Evolutionary conservation across 228 moss, liverwort and hornwort species (phyloP), one percentile per base, ranked within the genome.

Genomic region (Sphagnum fallax): DNA sequence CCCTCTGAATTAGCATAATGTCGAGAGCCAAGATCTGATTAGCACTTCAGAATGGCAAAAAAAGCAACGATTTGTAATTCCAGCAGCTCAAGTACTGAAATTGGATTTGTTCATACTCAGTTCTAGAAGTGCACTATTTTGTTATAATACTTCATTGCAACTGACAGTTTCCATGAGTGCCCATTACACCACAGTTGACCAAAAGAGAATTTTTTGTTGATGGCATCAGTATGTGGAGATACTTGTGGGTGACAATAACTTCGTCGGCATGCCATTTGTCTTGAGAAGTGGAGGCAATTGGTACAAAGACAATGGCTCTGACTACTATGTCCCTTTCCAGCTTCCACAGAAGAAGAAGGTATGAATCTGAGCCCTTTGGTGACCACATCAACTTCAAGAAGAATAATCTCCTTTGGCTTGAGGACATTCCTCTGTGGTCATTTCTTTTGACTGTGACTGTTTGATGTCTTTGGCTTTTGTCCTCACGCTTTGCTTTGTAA

Each of bases 291-390:
- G 85, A 63, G 90, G 85, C 0, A 85, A 85, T 51, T 93, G 97
- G 97, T 90, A 91, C 62, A 97, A 93, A 76, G 93, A 97, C 75
- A 91, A 91, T 66, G 93, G 90, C 62, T 84, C 86, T 62, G 91
- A 97, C 71, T 97, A 84, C 68, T 97, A 93, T 75, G 72, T 90
- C 16, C 68, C 83, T 49, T 73, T 91, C 5, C 81, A 83, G 66
- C 71, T 87, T 55, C 73, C 59, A 14, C 86, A 91, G 62, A 87
- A 81, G 77, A 84, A 81, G 66, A 74, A 71, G 50, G 72, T 78
- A 65, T 32, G 64, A 47, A n/a, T 51, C 61, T 60, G 50, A 65
- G 52, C 9, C 64, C 13, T 76, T 32, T 32, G 32, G 32, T 32
- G 32, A 32, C 32, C 32, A 32, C 2, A 32, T 32, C 32, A 32